Evolutionary conservation across 306 rosid species (phyloP), one percentile per base, ranked within the genome.

Genomic region (Sicyos edulis): DNA sequence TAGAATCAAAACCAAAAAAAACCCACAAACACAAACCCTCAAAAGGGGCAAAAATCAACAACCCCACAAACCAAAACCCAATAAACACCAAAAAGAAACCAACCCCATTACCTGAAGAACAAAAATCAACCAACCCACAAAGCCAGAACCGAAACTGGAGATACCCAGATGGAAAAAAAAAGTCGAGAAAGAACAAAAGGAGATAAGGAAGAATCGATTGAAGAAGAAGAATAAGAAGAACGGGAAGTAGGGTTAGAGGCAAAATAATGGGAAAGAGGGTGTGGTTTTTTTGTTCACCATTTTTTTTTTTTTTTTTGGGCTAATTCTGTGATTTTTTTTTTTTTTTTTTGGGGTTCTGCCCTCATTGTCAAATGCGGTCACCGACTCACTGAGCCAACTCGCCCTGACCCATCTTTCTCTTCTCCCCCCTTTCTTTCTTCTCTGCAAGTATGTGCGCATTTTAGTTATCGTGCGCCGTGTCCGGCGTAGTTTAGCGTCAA

Each of bases 381-480:
- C 73, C 75, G 56, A 85, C 80, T 85, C 83, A 82, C 11, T 60
- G 69, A 65, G 56, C 77, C 55, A 54, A 74, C 82, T 82, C 86
- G 61, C 45, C 45, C 16, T 45, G 80, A 49, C 68, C 75, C 45
- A 74, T 69, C 56, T 74, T 79, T 69, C 52, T 70, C 57, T 53
- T 71, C 72, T n/a, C 20, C 56, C 2, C 47, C 14, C 16, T 44
- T 19, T 17, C 71, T 8, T 49, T 45, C 72, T 44, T 45, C 53
- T 82, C 80, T 85, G 89, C 89, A 85, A 78, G 81, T 87, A 10
- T 71, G 34, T 76, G 92, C 82, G 88, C 79, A 85, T 54, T 29
- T 69, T 82, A 81, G n/a, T 8, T 16, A 20, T 0, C 0, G 45
- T 79, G 75, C 80, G 79, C 87, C 22, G 8, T 37, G 9, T 72